phyloP scores from a whole-genome alignment of 2,329 filamentous ascomycete species.

The Epichloe glyceriae region DNA sequence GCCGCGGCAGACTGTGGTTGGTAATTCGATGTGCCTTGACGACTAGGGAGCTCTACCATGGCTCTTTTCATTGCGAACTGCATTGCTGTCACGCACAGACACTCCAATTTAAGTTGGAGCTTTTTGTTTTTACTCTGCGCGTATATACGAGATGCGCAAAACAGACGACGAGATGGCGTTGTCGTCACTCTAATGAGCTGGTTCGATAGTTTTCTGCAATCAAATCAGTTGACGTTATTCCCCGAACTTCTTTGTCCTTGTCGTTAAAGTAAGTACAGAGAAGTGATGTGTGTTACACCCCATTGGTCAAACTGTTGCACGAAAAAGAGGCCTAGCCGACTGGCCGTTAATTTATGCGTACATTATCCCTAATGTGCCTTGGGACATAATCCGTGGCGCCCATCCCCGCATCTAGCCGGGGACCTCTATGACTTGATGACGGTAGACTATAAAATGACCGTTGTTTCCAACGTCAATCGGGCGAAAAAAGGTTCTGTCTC shows the following conservation, averaged over 20 bases:
- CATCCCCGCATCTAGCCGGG: slow-evolving; percentile 2
- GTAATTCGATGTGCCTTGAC: not conserved
- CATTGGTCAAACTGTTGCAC: not conserved
- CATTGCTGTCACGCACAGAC: not conserved
- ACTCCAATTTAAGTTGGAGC: not conserved
- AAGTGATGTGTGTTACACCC: not conserved
- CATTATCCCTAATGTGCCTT: too few relatives aligned
- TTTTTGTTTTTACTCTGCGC: not conserved
- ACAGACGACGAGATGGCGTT: not conserved
- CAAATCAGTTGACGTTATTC: not conserved
- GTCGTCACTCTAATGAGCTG: not conserved
- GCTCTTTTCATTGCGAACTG: not conserved
- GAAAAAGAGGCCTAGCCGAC: too few relatives aligned
- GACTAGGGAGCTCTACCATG: not conserved
- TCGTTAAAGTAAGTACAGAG: not conserved
- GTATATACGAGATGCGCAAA: not conserved
- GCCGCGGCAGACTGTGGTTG: not conserved
- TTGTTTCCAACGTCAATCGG: not conserved
- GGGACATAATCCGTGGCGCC: too few relatives aligned
- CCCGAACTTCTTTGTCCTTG: not conserved
- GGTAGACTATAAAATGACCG: not conserved
- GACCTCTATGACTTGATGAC: not conserved
- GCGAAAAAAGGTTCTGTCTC: not conserved
- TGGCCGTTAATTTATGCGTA: too few relatives aligned
- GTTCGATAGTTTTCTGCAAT: not conserved